A percentile compares a stretch with the other conserved stretches of the same genome.
Evolutionary conservation across 2,329 filamentous ascomycete species (phyloP).

Genomic region (Fusarium anguioides): DNA sequence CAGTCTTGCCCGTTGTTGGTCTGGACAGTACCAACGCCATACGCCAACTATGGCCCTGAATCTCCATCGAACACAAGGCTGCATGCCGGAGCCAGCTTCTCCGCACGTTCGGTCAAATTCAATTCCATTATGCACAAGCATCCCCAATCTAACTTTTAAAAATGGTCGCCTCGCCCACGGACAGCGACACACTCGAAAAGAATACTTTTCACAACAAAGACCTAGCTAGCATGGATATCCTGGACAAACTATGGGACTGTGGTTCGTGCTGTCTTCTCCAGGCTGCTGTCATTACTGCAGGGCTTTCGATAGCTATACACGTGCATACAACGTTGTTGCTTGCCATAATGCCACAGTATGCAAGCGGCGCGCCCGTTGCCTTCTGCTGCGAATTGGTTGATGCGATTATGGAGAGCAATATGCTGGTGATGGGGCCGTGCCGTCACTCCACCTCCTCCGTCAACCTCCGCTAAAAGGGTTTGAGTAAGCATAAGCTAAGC

Average conservation of each 20-base stretch:
- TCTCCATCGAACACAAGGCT: slow-evolving; percentile 38
- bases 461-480: slow-evolving; percentile 40
- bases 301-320: slow-evolving; percentile 13
- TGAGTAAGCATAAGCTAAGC: slow-evolving; percentile 47
- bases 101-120: slow-evolving; percentile 42
- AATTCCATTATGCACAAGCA: slow-evolving; percentile 36
- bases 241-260: slow-evolving; percentile 21
- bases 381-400: slow-evolving; percentile 32
- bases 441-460: slow-evolving; percentile 42
- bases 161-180: slow-evolving; percentile 22
- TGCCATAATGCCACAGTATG: slow-evolving; percentile 15
- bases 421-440: slow-evolving; percentile 37
- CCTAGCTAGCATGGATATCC: slow-evolving; percentile 27
- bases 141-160: slow-evolving; percentile 28
- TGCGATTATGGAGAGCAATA: slow-evolving; percentile 33
- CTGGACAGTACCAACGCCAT: slow-evolving; percentile 8
- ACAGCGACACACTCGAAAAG: slow-evolving; percentile 5
- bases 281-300: slow-evolving; percentile 38
- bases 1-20: slow-evolving; percentile 4
- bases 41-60: slow-evolving; percentile 31
- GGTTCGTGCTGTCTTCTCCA: slow-evolving; percentile 40
- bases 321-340: slow-evolving; percentile 15
- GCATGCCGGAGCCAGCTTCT: slow-evolving; percentile 39
- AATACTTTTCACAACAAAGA: slow-evolving; percentile 21
- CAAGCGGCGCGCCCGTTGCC: slow-evolving; percentile 26